Percentiles rank a stretch among this genome's conserved stretches.
phyloP scores from a whole-genome alignment of 2,329 filamentous ascomycete genomes.

The Cordyceps farinosa region DNA sequence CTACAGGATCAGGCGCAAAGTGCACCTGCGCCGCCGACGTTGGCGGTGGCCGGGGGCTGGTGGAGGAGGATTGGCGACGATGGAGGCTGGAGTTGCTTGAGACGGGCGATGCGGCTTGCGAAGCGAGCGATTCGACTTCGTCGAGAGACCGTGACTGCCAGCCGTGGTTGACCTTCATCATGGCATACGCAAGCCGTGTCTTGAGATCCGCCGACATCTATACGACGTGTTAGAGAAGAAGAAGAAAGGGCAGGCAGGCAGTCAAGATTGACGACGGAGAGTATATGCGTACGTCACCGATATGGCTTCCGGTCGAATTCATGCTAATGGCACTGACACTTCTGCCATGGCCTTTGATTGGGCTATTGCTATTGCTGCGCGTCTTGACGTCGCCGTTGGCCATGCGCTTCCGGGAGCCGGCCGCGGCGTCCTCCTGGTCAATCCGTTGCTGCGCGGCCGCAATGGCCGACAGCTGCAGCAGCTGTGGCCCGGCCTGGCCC shows the following conservation, averaged over 20 bases:
- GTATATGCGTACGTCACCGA: conserved; percentile 65
- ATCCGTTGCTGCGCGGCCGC: conserved; percentile 53
- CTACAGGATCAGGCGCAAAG: conserved; percentile 20
- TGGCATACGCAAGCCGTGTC: conserved; percentile 84
- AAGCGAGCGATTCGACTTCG: conserved; percentile 72
- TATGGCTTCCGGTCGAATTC: conserved; percentile 61
- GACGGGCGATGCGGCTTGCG: conserved; percentile 61
- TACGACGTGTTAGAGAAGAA: conserved; percentile 1
- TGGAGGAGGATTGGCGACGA: conserved; percentile 47
- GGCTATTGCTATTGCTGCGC: conserved; percentile 42
- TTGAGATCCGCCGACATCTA: conserved; percentile 76
- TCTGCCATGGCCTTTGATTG: conserved; percentile 59
- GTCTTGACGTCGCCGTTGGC: conserved; percentile 71
- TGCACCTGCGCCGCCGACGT: conserved; percentile 33
- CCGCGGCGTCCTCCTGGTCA: conserved; percentile 31
- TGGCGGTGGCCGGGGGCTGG: conserved; percentile 47
- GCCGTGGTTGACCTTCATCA: conserved; percentile 87
- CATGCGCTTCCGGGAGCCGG: conserved; percentile 65
- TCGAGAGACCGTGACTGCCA: conserved; percentile 78
- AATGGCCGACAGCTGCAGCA: conserved; percentile 56
- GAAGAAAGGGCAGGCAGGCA: background rate
- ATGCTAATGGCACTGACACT: conserved; percentile 66
- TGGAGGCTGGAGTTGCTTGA: conserved; percentile 56
- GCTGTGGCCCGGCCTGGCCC: conserved; percentile 42
- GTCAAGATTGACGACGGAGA: conserved; percentile 16